Base-by-base conservation (phyloP, 202 grass and related monocot species). In the Digitaria exilis region DNA sequence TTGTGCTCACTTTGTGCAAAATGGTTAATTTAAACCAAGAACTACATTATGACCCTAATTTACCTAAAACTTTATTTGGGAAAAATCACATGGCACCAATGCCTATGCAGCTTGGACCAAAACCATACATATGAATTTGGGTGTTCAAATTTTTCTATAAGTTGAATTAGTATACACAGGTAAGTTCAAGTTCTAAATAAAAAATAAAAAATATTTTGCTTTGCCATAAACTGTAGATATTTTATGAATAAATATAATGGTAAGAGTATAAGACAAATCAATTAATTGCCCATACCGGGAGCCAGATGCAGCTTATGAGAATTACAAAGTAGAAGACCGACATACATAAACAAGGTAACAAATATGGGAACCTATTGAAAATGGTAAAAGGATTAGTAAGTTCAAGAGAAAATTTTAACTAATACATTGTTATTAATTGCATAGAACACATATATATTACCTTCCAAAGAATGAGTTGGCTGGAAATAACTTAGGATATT, bases 401-500 rank as follows among this genome's bases (percentile, higher is more conserved):
- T 51, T 73, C 0, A 34, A 34, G 0, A 5, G 8, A 22, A 74
- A 6, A 14, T 3, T 18, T 49, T 71, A 49, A 66, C 2, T 71
- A 30, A 11, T 4, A 68, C 8, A 43, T 37, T 37, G 35, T n/a
- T n/a, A 1, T 4, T 46, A 4, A 17, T 6, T 55, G 9, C 10
- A 4, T 55, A 10, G 2, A 2, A 11, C 1, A 68, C 35, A 45
- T 15, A 13, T 13, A 45, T 6, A 13, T 13, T 86, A 92, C 90
- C 90, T 92, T 55, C 82, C 90, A 77, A 92, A 86, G 4, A 92
- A 56, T 55, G 86, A 88, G 21, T 83, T 35, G 6, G 69, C 1
- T 25, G 86, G 75, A 86, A 92, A 92, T 55, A 88, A 28, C 64
- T 34, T 44, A 10, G 90, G 86, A 71, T 76, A 92, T 63, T 89